Conservation (phyloP, 805 yeast genomes). For the Myxozyma geophila region DNA sequence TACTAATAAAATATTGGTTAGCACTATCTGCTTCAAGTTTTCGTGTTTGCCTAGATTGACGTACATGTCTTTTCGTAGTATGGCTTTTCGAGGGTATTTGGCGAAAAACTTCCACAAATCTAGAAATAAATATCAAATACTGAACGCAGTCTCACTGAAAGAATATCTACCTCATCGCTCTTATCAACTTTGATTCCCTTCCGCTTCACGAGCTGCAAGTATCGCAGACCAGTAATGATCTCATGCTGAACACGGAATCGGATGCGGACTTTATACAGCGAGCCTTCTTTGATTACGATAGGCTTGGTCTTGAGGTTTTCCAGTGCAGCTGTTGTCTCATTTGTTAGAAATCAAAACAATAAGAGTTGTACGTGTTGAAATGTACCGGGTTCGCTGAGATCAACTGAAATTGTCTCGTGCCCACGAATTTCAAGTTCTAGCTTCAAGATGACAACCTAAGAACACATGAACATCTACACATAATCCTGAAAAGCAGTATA, state of each 20-base stretch:
- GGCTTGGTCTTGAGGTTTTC: slow-evolving; percentile 64
- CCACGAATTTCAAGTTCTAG: slow-evolving; percentile 74
- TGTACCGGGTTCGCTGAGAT: slow-evolving; percentile 59
- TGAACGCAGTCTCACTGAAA: background rate
- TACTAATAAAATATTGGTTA: slow-evolving; percentile 37
- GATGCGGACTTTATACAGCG: slow-evolving; percentile 71
- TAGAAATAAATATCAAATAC: background rate
- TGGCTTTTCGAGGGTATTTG: slow-evolving; percentile 80
- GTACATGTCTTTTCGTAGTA: slow-evolving; percentile 61
- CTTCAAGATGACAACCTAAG: slow-evolving; percentile 40
- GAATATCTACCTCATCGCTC: slow-evolving; percentile 78
- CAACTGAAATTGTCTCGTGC: slow-evolving; percentile 68
- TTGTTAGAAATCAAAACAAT: background rate
- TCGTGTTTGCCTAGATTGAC: slow-evolving; percentile 4
- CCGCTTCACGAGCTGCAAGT: slow-evolving; percentile 81
- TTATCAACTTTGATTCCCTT: slow-evolving; percentile 87
- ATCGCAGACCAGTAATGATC: slow-evolving; percentile 86
- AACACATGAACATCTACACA: slow-evolving; percentile 48
- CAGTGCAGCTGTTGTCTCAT: slow-evolving; percentile 49
- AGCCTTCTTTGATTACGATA: slow-evolving; percentile 77
- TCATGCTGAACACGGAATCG: slow-evolving; percentile 87
- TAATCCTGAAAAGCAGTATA: slow-evolving; percentile 64
- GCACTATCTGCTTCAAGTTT: background rate
- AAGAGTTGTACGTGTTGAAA: background rate
- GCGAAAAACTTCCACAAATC: slow-evolving; percentile 82